phyloP scores from a whole-genome alignment of 2,329 filamentous ascomycete genomes.

The Verticillium albo-atrum region DNA sequence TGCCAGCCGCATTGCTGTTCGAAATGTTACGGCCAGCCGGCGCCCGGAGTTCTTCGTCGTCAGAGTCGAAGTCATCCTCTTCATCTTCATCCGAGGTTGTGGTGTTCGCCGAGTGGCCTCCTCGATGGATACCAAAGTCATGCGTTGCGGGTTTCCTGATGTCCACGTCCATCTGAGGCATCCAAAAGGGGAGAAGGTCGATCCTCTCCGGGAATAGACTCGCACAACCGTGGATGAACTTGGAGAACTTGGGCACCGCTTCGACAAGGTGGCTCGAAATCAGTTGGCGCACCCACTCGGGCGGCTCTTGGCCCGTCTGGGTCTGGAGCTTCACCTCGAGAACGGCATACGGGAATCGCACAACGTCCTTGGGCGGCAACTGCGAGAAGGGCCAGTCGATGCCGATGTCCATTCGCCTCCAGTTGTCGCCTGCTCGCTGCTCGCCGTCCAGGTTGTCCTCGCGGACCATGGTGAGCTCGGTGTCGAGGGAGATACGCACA shows the following conservation, averaged over 20 bases:
- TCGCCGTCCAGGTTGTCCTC: constrained; percentile 91
- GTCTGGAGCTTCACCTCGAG: constrained; percentile 98
- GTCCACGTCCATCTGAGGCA: constrained; percentile 96
- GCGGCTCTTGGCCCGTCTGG: constrained; percentile 88
- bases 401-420: constrained; percentile 95
- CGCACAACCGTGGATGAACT: constrained; percentile 95
- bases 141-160: constrained; percentile 90
- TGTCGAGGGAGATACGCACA: constrained; percentile 94
- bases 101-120: constrained; percentile 68
- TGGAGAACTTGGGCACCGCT: constrained; percentile 98
- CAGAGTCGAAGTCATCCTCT: constrained; percentile 54
- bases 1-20: background rate
- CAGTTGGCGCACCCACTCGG: constrained; percentile 92
- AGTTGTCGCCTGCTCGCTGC: constrained; percentile 76
- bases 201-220: constrained; percentile 84
- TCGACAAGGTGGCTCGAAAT: constrained; percentile 93
- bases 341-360: constrained; percentile 91
- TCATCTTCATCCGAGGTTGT: constrained; percentile 77
- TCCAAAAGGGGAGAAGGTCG: constrained; percentile 90
- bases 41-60: constrained; percentile 26
- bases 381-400: constrained; percentile 94
- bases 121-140: constrained; percentile 84
- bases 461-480: constrained; percentile 88
- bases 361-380: constrained; percentile 76
- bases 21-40: background rate